Evolutionary conservation across 2,329 filamentous ascomycete genomes (phyloP), one percentile per base, ranked within the genome.

Genomic region (Paracorniculantispora psalliotae): DNA sequence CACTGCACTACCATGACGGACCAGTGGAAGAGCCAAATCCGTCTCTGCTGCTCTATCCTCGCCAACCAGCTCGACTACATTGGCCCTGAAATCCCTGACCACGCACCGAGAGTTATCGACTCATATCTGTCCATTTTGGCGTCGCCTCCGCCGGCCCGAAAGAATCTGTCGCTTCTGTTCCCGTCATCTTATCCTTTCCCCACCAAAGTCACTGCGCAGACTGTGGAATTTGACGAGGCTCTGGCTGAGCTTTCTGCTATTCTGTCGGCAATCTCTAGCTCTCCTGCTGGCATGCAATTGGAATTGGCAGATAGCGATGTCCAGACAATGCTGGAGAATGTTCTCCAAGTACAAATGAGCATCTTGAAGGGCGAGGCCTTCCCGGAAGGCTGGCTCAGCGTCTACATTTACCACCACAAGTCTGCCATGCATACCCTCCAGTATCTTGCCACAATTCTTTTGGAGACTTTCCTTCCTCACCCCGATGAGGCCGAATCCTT

Each of bases 401-500:
- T 96, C 57, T 89, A 96, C 68, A 94, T 97, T 43, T 94, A 90
- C 73, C 90, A 96, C 68, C 91, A 96, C 75, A 91, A 91, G 68
- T 93, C 92, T 19, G 90, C 90, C 1, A 91, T 97, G 81, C 86
- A 86, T 59, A 91, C 88, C 8, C 77, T 99, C 35, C 89, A 96
- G 68, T 91, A 94, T 66, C 77, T 97, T 9, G 88, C 89, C 9
- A 81, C 84, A 48, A 87, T 96, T 12, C 76, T 99, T 61, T 81
- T 92, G n/a, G 88, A 93, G 39, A 87, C 84, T 0, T 93, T 93
- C 68, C 78, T 99, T 2, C 94, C 96, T 0, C 81, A 93, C 46
- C 91, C 93, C 0, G 94, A 97, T 63, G 91, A 97, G 65, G 91
- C 92, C 0, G 93, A 97, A 67, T 83, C 81, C 13, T 99, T 97